Percentiles rank a stretch among this genome's conserved stretches.
phyloP scores from a whole-genome alignment of 2,329 filamentous ascomycete species.

The Fonsecaea pedrosoi region DNA sequence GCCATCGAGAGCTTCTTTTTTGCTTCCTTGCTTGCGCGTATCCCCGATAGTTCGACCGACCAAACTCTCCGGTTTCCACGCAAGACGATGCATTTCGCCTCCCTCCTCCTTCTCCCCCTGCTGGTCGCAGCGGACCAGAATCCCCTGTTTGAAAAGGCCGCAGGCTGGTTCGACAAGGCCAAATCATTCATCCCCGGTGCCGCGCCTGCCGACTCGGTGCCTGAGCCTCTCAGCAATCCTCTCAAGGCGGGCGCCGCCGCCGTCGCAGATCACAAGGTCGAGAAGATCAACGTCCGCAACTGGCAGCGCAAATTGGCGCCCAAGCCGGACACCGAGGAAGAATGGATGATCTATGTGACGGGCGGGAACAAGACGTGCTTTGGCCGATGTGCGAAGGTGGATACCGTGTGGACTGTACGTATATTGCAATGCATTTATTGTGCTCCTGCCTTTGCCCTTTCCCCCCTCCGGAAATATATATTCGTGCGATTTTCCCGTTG shows the following conservation, averaged over 20 bases:
- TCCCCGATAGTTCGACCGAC: neutral
- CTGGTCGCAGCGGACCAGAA: slow-evolving; percentile 58
- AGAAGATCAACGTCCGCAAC: slow-evolving; percentile 62
- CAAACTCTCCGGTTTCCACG: neutral
- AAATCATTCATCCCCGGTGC: slow-evolving; percentile 59
- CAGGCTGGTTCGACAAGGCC: slow-evolving; percentile 59
- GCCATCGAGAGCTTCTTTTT: neutral
- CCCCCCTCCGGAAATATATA: neutral
- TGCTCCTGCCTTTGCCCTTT: no score
- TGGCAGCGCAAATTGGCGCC: slow-evolving; percentile 61
- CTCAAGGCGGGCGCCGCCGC: slow-evolving; percentile 54
- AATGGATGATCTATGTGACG: slow-evolving; percentile 66
- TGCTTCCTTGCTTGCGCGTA: no score
- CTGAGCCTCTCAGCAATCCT: slow-evolving; percentile 39
- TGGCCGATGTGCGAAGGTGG: slow-evolving; percentile 62
- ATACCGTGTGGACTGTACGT: slow-evolving; percentile 60
- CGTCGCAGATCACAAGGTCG: slow-evolving; percentile 58
- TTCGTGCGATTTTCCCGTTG: neutral
- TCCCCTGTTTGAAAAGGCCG: slow-evolving; percentile 55
- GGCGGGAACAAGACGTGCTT: slow-evolving; percentile 71
- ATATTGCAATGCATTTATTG: neutral
- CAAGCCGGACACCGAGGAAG: slow-evolving; percentile 54
- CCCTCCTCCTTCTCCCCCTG: slow-evolving; percentile 50
- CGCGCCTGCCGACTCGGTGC: slow-evolving; percentile 37
- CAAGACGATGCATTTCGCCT: slow-evolving; percentile 59